Percentiles rank a stretch among this genome's conserved stretches.
Evolutionary conservation across 129 eudicot genomes (phyloP).

Genomic region (Arctium lappa): DNA sequence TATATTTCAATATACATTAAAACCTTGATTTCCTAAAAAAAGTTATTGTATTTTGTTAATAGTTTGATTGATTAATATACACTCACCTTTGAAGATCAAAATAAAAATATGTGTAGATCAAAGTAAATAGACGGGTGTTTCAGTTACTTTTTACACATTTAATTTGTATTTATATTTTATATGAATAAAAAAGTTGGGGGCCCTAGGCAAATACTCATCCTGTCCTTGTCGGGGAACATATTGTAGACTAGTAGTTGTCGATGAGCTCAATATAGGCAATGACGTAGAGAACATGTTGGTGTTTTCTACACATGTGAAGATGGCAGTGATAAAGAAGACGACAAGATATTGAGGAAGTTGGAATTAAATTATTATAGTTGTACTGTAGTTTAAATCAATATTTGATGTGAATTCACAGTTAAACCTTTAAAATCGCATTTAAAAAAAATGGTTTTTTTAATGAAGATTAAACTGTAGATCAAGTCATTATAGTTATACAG

Average conservation of each 20-base stretch:
- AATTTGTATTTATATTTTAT: too few relatives aligned
- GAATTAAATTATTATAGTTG: too few relatives aligned
- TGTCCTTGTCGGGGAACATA: not conserved
- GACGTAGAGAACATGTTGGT: not conserved
- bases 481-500: not conserved
- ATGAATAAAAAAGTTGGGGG: not conserved
- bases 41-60: too few relatives aligned
- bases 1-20: too few relatives aligned
- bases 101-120: not conserved
- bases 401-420: not conserved
- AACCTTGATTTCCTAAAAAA: not conserved
- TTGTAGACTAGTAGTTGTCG: not conserved
- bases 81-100: not conserved
- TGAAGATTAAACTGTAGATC: not conserved
- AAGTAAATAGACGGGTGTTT: not conserved
- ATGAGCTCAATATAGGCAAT: not conserved
- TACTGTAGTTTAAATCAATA: not conserved
- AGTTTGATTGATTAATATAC: too few relatives aligned
- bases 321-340: not conserved
- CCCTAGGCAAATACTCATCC: not conserved
- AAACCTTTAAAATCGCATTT: too few relatives aligned
- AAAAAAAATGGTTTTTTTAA: too few relatives aligned
- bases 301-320: not conserved
- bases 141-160: not conserved
- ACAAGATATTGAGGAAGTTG: not conserved